These are phyloP conservation scores for Sideroxylon spinosum DNA, from an alignment of 179 eudicot genomes.

Conservation along the genomic window DNA sequence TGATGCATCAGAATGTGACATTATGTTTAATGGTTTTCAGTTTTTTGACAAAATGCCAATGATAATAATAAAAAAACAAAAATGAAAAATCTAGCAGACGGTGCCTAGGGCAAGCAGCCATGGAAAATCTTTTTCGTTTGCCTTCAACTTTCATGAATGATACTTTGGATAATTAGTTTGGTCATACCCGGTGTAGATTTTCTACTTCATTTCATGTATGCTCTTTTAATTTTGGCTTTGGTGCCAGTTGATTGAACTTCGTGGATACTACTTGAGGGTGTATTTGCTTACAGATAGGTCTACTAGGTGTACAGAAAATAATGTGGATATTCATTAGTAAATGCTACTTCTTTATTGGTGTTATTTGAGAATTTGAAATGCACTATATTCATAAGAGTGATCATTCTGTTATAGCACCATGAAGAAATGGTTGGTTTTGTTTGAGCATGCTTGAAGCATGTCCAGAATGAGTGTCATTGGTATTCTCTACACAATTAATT, in stretches of 20 bases:
- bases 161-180: too few species aligned
- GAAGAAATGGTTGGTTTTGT: not conserved
- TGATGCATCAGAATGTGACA: too few species aligned
- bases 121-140: not conserved
- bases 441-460: not conserved
- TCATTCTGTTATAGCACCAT: not conserved
- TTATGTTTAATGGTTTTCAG: not conserved
- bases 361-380: too few species aligned
- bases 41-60: conserved; percentile 2
- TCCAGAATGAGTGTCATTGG: not conserved
- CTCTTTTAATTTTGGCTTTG: not conserved
- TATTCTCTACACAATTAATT: not conserved
- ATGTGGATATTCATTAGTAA: too few species aligned
- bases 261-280: not conserved
- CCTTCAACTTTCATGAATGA: too few species aligned
- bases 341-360: too few species aligned
- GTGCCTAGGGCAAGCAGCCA: not conserved
- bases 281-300: not conserved
- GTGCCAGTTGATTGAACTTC: not conserved
- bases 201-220: too few species aligned
- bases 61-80: not conserved
- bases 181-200: too few species aligned
- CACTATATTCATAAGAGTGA: not conserved
- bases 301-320: not conserved
- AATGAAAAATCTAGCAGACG: too few species aligned